Evolutionary conservation across 108 stramenopile species (phyloP), one percentile per base, ranked within the genome.

Genomic region (Seminavis robusta): DNA sequence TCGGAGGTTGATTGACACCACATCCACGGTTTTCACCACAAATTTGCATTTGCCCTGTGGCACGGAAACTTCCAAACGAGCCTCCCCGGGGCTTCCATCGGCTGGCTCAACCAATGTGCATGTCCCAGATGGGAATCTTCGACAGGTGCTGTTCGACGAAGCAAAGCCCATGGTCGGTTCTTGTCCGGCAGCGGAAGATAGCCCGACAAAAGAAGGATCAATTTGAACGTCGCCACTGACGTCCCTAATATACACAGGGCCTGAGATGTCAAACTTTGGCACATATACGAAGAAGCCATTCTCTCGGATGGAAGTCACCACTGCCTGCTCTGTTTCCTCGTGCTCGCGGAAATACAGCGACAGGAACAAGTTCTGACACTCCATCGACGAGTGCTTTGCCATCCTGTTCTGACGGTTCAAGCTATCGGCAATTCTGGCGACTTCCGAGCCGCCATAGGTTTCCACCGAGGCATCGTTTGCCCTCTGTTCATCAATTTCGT

Each of bases 381-480:
- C 79, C 20, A 75, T 61, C 15, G 79, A 80, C 6, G 79, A 77
- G 4, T 77, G 74, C 61, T 85, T 85, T 28, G 83, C 70, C 47
- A 65, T 58, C 29, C 83, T 20, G 33, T 77, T 80, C 40, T 76
- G 68, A 4, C 33, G 50, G 65, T 85, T 85, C 21, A 85, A 27
- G 10, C 39, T 59, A n/a, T 81, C 69, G 28, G 69, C 76, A 10
- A 76, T 79, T 27, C 51, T 64, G n/a, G 51, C 16, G 1, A 79
- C 67, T 27, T 73, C 46, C 13, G 15, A 28, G 6, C 37, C 48
- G 13, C 27, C 52, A 50, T 68, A 65, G 15, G 52, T 43, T 4
- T 46, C 56, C 17, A 52, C n/a, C 13, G 16, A 10, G 15, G 44
- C 10, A 16, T 29, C 15, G 20, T 50, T 50, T 11, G 20, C 25